These are phyloP conservation scores for Mentha longifolia DNA, from an alignment of 257 asterid genomes.

Conservation along the genomic window DNA sequence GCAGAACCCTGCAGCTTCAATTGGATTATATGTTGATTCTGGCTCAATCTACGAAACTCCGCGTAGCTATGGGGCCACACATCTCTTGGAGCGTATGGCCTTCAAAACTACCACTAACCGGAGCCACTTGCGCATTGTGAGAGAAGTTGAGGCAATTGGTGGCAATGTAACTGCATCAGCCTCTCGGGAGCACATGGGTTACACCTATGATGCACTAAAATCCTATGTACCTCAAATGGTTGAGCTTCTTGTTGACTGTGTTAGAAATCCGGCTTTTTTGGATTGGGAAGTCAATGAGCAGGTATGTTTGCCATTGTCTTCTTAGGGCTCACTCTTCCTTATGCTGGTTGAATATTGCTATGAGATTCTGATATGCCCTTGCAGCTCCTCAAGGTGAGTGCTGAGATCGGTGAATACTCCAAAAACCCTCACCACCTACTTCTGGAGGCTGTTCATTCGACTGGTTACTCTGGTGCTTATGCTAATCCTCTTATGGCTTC, in stretches of 20 bases:
- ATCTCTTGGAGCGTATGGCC: conserved; percentile 94
- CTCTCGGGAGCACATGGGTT: conserved; percentile 84
- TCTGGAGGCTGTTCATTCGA: conserved; percentile 83
- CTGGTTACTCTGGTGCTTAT: conserved; percentile 80
- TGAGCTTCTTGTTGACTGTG: conserved; percentile 80
- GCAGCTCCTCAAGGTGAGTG: conserved; percentile 70
- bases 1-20: too few species aligned
- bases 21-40: conserved; percentile 66
- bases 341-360: conserved; percentile 14
- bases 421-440: conserved; percentile 87
- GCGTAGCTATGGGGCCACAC: conserved; percentile 74
- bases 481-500: conserved; percentile 75
- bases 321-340: neutral
- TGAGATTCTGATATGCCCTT: conserved; percentile 14
- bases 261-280: conserved; percentile 87
- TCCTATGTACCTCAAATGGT: conserved; percentile 88
- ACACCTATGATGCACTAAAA: conserved; percentile 78
- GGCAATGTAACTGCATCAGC: conserved; percentile 77
- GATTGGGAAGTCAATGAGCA: conserved; percentile 98
- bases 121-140: conserved; percentile 80
- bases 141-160: conserved; percentile 97
- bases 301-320: conserved; percentile 47
- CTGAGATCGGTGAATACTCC: conserved; percentile 68
- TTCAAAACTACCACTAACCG: conserved; percentile 84
- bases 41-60: conserved; percentile 92